Base-by-base conservation (phyloP, 2,329 filamentous ascomycete genomes). In the Pezicula radicicola region DNA sequence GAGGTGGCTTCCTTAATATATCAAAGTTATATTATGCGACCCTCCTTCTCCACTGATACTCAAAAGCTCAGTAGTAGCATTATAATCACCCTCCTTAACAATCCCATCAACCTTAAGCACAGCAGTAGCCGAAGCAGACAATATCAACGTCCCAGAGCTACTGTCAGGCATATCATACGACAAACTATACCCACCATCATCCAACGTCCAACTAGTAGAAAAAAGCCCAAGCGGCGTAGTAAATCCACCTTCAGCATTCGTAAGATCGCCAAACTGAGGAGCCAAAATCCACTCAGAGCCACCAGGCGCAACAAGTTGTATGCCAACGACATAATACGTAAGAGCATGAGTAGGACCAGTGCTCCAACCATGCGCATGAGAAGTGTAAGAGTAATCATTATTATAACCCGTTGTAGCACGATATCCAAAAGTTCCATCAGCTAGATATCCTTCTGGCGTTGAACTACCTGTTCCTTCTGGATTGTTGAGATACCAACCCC, bases 401-500 rank as follows among this genome's bases (percentile, higher is more conserved):
- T 65, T 64, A 55, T 85, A 84, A 0, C 80, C 81, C 6, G 73
- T 64, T 45, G 74, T 68, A 30, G 69, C 71, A 2, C 80, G 72
- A 60, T 86, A 87, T 2, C 75, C 78, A 56, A 81, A 87, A 0
- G 70, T 76, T 3, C 80, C 80, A 55, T 85, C 74, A 0, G 64
- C 64, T 1, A 80, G 70, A 53, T 82, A 84, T 0, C 81, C 82
- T 63, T 85, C 83, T 25, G 84, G 74, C 18, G 80, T 74, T 0
- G 83, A 85, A 40, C 74, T 78, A 51, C 76, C 70, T 0, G 81
- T 84, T n/a, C 80, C 80, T 56, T 80, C 76, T 1, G 75, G 72
- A 52, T 83, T 75, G 53, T 76, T 70, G 15, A 82, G 66, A 57
- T 84, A 84, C 78, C 79, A 83, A 10, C 81, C 82, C 82, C 82